phyloP scores from a whole-genome alignment of 768 basidiomycete genomes.

The Neoboletus subvelutipes region DNA sequence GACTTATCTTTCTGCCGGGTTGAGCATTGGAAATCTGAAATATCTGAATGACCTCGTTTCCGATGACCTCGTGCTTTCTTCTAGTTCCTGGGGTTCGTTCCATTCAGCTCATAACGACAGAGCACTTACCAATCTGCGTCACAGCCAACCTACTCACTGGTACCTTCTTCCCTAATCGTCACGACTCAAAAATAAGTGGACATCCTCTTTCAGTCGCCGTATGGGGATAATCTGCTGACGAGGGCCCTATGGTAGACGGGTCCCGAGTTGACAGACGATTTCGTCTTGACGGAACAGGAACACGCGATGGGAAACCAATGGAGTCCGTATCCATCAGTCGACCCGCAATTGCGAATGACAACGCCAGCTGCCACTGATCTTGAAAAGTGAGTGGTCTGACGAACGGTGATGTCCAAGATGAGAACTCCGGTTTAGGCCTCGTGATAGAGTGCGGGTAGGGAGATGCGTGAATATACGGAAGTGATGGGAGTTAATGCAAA shows the following conservation, averaged over 20 bases:
- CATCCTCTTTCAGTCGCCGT: slow-evolving; percentile 3
- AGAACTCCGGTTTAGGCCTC: background rate
- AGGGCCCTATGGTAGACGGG: background rate
- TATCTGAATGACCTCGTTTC: background rate
- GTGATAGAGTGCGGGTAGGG: background rate
- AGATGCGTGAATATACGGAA: background rate
- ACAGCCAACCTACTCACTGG: background rate
- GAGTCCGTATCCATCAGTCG: background rate
- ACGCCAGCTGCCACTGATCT: background rate
- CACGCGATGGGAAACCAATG: background rate
- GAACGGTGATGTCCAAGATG: background rate
- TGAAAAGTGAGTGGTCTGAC: background rate
- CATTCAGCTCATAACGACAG: background rate
- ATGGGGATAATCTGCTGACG: slow-evolving; percentile 3
- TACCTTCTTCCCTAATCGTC: background rate
- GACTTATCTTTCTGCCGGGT: background rate
- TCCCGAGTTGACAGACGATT: background rate
- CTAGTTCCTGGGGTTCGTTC: background rate
- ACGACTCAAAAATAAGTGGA: background rate
- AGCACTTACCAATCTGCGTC: background rate
- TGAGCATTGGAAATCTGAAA: background rate
- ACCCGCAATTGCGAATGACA: background rate
- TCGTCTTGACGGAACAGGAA: background rate
- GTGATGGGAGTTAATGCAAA: background rate
- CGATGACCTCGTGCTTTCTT: background rate